These are phyloP conservation scores for Cryptosporidium felis DNA, from an alignment of 169 alveolate species.

Conservation along the genomic window DNA sequence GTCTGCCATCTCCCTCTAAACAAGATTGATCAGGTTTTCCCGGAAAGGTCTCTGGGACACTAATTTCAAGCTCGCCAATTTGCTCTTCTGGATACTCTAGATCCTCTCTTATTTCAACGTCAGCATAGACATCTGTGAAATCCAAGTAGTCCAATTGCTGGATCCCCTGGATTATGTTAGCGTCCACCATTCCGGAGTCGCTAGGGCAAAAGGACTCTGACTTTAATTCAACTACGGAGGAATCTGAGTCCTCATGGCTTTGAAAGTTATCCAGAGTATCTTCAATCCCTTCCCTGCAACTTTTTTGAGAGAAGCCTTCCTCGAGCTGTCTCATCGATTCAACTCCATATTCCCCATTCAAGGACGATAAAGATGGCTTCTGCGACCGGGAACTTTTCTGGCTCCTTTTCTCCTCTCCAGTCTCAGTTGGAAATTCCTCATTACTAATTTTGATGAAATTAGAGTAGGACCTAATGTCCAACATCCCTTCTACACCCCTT, in stretches of 20 bases:
- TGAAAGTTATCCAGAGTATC: too few species aligned
- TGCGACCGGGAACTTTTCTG: too few species aligned
- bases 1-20: too few species aligned
- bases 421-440: not conserved
- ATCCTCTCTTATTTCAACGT: slow-evolving; percentile 14
- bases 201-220: not conserved
- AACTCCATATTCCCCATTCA: too few species aligned
- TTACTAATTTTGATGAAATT: too few species aligned
- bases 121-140: not conserved
- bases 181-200: not conserved
- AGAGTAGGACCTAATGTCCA: slow-evolving; percentile 63
- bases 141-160: not conserved
- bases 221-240: not conserved
- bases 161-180: not conserved
- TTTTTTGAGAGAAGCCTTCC: too few species aligned
- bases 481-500: not conserved
- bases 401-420: not conserved
- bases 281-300: too few species aligned
- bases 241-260: not conserved
- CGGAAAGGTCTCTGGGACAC: not conserved
- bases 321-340: too few species aligned
- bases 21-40: too few species aligned
- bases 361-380: too few species aligned
- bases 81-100: slow-evolving; percentile 3
- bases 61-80: not conserved